Base-by-base conservation (phyloP, 345 rosid genomes). In the Arabis alpina region DNA sequence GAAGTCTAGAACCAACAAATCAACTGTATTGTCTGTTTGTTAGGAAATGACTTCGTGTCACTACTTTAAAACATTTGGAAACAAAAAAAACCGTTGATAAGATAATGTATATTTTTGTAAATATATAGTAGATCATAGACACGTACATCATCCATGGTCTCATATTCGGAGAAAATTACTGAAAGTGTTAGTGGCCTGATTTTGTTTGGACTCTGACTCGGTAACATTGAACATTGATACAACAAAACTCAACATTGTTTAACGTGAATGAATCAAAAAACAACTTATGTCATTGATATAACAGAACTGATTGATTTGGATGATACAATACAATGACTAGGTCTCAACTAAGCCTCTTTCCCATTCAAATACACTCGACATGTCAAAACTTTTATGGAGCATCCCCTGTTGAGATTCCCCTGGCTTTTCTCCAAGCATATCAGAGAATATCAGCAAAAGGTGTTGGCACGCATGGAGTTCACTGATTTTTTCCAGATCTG, bases 391-490 rank as follows among this genome's bases (percentile, higher is more conserved):
- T 72, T 61, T 61, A 65, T 32, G 72, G 6, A 76, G 79, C 44
- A 78, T 30, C 64, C 54, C 43, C 15, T 43, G 79, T 5, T 72
- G 76, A 62, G 77, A 67, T 25, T 75, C 84, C 4, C 36, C 12
- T 28, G 82, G 65, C 65, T 75, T 77, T 58, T 67, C 81, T 61
- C 85, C 75, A 40, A 85, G 82, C 65, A 70, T 10, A 53, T 80
- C 81, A 13, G 86, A 64, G 25, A 85, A 54, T 25, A 80, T 75
- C 60, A 77, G 51, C 40, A 83, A 32, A 8, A 93, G 86, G 42
- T 80, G 77, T 71, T 84, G 91, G 62, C 87, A 89, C 34, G 90
- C 89, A 30, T 85, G 90, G 30, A 75, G 61, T 75, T 85, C 91
- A 49, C 86, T 86, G 48, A 87, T 75, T 66, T 74, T 84, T 77